A percentile compares a stretch with the other conserved stretches of the same genome.
phyloP scores from a whole-genome alignment of 2,329 filamentous ascomycete species.

The Domatiomyces catenatus region DNA sequence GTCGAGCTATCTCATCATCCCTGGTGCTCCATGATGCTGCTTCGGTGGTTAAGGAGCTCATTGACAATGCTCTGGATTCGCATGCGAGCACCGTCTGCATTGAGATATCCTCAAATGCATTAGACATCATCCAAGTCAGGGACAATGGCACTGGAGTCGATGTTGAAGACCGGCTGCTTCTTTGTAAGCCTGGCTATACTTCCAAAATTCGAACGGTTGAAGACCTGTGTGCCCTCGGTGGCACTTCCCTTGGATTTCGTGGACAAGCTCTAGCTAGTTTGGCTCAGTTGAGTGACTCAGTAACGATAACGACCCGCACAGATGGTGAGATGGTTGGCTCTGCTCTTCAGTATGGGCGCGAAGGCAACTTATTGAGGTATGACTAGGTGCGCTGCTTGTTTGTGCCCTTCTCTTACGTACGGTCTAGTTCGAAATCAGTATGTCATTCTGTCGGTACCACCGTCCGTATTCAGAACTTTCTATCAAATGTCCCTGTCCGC shows the following conservation, averaged over 20 bases:
- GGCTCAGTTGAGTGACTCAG: slow-evolving; percentile 39
- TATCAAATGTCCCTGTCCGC: slow-evolving; percentile 45
- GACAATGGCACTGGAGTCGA: slow-evolving; percentile 50
- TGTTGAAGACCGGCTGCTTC: slow-evolving; percentile 37
- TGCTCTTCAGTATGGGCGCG: slow-evolving; percentile 34
- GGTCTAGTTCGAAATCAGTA: slow-evolving; percentile 25
- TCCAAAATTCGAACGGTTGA: slow-evolving; percentile 47
- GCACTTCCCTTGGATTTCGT: slow-evolving; percentile 46
- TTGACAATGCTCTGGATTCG: slow-evolving; percentile 54
- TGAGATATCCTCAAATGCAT: slow-evolving; percentile 42
- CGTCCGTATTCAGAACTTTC: slow-evolving; percentile 40
- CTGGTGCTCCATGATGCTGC: slow-evolving; percentile 42
- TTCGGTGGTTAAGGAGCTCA: slow-evolving; percentile 47
- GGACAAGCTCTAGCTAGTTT: slow-evolving; percentile 50
- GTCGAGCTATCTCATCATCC: slow-evolving; percentile 40
- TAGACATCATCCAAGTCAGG: slow-evolving; percentile 48
- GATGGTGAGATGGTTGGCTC: slow-evolving; percentile 41
- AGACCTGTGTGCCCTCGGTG: slow-evolving; percentile 40
- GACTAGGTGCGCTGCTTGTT: slow-evolving; percentile 4
- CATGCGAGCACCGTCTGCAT: slow-evolving; percentile 41
- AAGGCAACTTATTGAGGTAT: slow-evolving; percentile 35
- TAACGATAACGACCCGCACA: slow-evolving; percentile 41
- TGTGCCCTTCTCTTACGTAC: slow-evolving; percentile 13
- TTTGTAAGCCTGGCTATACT: slow-evolving; percentile 45
- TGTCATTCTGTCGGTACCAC: slow-evolving; percentile 48